Evolutionary conservation across 2,329 filamentous ascomycete genomes (phyloP).

Genomic region (Penicillium thymicola): DNA sequence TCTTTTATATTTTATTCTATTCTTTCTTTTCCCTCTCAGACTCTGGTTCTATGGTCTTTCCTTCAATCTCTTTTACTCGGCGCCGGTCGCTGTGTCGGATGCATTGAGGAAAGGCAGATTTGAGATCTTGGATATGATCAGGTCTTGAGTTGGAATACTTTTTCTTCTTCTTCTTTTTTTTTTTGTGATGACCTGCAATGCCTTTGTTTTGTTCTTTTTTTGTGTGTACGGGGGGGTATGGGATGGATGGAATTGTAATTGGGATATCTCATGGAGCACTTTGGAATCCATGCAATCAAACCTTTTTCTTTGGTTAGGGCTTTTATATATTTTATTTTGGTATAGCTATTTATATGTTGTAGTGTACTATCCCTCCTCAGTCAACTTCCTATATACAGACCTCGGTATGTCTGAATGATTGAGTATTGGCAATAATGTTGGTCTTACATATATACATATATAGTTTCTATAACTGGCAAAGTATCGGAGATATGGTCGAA

Average conservation of each 20-base stretch:
- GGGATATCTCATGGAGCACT: conserved; percentile 13
- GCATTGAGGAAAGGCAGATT: conserved; percentile 7
- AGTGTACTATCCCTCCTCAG: neutral
- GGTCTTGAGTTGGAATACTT: neutral
- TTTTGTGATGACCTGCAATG: conserved; percentile 27
- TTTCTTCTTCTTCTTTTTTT: neutral
- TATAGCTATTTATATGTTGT: neutral
- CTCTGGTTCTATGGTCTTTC: neutral
- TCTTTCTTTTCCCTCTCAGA: neutral
- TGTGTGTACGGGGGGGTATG: conserved; percentile 19
- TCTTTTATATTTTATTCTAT: neutral
- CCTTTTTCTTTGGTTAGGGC: neutral
- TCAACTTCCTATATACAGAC: neutral
- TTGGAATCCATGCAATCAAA: conserved; percentile 5
- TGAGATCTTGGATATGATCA: neutral
- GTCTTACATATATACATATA: no score
- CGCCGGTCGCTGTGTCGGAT: conserved; percentile 14
- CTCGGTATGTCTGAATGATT: neutral
- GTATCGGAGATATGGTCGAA: neutral
- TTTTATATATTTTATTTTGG: neutral
- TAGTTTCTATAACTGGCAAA: neutral
- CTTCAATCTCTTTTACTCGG: conserved; percentile 8
- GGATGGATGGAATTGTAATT: conserved; percentile 9
- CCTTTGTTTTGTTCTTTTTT: conserved; percentile 15
- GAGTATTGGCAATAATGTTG: neutral